These are phyloP conservation scores for Cystobasidium sp. DNA, from an alignment of 1,284 basidiomycete species.

Conservation along the genomic window DNA sequence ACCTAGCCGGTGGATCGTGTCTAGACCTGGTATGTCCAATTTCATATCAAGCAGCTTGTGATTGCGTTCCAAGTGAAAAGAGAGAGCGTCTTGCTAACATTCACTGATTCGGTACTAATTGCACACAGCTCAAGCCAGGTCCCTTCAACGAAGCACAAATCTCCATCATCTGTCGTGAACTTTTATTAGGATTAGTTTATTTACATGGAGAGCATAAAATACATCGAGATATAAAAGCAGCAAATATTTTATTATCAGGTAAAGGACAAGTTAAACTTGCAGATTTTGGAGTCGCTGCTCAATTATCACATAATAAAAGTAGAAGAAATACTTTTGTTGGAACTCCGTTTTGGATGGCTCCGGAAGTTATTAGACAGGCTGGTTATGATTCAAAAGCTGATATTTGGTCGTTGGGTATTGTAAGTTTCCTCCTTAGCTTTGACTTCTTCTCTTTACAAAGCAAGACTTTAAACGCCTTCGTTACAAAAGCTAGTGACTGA, in stretches of 20 bases:
- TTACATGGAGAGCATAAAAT: conserved; percentile 93
- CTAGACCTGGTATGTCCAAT: conserved; percentile 69
- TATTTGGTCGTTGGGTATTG: conserved; percentile 60
- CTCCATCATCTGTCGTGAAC: conserved; percentile 89
- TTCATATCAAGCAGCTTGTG: neutral
- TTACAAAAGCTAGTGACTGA: neutral
- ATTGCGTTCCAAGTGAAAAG: neutral
- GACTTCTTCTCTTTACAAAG: neutral
- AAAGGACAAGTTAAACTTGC: conserved; percentile 94
- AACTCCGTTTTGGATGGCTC: conserved; percentile 98
- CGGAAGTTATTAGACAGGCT: conserved; percentile 94
- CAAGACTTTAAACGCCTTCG: neutral
- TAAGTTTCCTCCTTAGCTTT: conserved; percentile 37
- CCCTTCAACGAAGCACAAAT: conserved; percentile 89
- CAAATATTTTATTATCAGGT: conserved; percentile 88
- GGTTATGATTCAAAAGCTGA: conserved; percentile 64
- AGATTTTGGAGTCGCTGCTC: conserved; percentile 94
- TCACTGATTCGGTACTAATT: neutral
- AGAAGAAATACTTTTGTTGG: conserved; percentile 84
- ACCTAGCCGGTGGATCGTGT: conserved; percentile 96
- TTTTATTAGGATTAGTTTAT: conserved; percentile 91
- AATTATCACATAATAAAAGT: conserved; percentile 74
- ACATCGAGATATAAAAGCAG: conserved; percentile 97
- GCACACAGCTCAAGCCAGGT: conserved; percentile 74
- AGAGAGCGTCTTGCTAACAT: neutral